phyloP scores from a whole-genome alignment of 2,329 filamentous ascomycete genomes.

The Sarocladium brachiariae region DNA sequence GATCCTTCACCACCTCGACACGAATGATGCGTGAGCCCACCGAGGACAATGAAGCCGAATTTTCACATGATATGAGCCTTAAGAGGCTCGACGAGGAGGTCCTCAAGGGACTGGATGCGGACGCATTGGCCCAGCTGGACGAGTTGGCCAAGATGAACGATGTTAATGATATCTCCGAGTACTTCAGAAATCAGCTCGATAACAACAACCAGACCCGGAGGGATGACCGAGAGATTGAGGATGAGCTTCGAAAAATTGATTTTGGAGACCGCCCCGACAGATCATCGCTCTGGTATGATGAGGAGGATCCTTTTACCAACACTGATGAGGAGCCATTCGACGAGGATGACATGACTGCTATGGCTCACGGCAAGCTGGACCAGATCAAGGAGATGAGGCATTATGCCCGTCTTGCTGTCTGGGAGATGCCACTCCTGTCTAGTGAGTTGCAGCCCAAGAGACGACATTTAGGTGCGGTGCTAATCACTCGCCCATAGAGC shows the following conservation, averaged over 20 bases:
- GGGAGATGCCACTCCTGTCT: slow-evolving; percentile 89
- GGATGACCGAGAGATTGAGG: slow-evolving; percentile 25
- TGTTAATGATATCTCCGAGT: slow-evolving; percentile 22
- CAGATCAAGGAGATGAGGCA: slow-evolving; percentile 82
- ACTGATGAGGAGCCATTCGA: slow-evolving; percentile 58
- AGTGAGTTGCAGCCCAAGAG: slow-evolving; percentile 51
- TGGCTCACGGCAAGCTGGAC: slow-evolving; percentile 82
- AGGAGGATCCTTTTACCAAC: slow-evolving; percentile 40
- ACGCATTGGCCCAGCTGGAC: slow-evolving; percentile 21
- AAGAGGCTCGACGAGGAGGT: slow-evolving; percentile 24
- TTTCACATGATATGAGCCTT: slow-evolving; percentile 21
- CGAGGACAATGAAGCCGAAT: slow-evolving; percentile 17
- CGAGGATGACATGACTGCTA: slow-evolving; percentile 75
- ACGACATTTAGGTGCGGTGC: background rate
- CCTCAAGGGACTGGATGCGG: background rate
- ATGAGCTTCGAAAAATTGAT: slow-evolving; percentile 24
- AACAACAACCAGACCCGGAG: slow-evolving; percentile 17
- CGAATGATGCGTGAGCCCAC: slow-evolving; percentile 20
- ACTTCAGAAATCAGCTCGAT: slow-evolving; percentile 21
- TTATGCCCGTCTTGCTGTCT: slow-evolving; percentile 79
- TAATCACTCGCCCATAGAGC: slow-evolving; percentile 44
- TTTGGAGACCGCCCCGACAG: slow-evolving; percentile 26
- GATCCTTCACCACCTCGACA: slow-evolving; percentile 24
- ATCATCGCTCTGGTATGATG: slow-evolving; percentile 41
- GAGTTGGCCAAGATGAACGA: slow-evolving; percentile 28